A percentile compares a stretch with the other conserved stretches of the same genome.
Evolutionary conservation across 225 moss, liverwort and hornwort species (phyloP).

Genomic region (Thuidium tamariscinum): DNA sequence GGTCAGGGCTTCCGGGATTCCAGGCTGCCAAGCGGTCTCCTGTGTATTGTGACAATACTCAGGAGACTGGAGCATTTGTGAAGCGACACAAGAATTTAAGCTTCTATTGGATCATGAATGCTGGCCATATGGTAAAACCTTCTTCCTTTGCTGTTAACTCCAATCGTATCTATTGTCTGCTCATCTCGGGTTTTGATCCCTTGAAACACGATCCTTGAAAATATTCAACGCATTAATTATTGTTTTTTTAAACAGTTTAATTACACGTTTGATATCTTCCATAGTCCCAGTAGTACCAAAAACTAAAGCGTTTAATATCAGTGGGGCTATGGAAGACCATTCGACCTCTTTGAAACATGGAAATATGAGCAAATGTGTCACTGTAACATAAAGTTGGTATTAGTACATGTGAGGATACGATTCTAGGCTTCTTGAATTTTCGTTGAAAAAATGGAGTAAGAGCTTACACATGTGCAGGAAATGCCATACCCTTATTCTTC

Average conservation of each 20-base stretch:
- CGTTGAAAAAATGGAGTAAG: background rate
- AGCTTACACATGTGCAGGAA: background rate
- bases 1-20: constrained; percentile 51
- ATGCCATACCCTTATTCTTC: background rate
- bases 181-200: background rate
- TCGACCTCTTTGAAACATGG: background rate
- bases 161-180: background rate
- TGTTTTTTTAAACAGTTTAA: background rate
- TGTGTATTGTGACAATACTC: constrained; percentile 39
- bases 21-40: constrained; percentile 51
- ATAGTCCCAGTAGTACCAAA: too few relatives aligned
- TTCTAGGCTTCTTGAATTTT: background rate
- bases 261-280: too few relatives aligned
- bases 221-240: background rate
- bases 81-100: constrained; percentile 62
- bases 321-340: background rate
- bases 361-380: background rate
- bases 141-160: background rate
- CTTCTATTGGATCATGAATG: constrained; percentile 95
- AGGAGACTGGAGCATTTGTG: constrained; percentile 58
- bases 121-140: constrained; percentile 76
- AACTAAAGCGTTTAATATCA: too few relatives aligned
- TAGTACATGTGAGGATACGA: background rate
- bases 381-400: background rate
- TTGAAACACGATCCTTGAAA: background rate